Conservation (phyloP, 2,329 filamentous ascomycete genomes). For the Neodidymelliopsis sp. region DNA sequence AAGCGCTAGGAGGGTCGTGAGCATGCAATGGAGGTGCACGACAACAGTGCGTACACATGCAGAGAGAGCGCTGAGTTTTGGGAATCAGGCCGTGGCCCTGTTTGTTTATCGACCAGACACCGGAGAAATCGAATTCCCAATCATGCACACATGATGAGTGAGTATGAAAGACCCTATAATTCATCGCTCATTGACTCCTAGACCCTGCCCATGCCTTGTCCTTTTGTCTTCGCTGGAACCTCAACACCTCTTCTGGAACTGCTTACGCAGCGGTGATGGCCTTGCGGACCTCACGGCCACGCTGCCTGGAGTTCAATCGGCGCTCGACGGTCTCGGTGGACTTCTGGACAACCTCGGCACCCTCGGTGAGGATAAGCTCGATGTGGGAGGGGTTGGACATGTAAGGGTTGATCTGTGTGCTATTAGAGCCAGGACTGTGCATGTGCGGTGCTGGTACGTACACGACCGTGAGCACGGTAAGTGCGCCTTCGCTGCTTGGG, state of each 20-base stretch:
- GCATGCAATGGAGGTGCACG: constrained; percentile 19
- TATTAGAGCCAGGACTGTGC: constrained; percentile 18
- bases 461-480: constrained; percentile 99
- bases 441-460: constrained; percentile 64
- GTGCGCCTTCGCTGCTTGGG: constrained; percentile 99
- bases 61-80: constrained; percentile 24
- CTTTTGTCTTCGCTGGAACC: constrained; percentile 35
- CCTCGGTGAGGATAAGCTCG: constrained; percentile 99
- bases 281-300: constrained; percentile 71
- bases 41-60: constrained; percentile 16
- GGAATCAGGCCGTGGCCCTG: constrained; percentile 45
- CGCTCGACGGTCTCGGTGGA: constrained; percentile 71
- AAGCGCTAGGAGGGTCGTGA: constrained; percentile 16
- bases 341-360: constrained; percentile 95
- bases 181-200: constrained; percentile 52
- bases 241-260: constrained; percentile 23
- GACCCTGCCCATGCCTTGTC: constrained; percentile 47
- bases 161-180: constrained; percentile 49
- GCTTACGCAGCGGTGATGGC: constrained; percentile 66
- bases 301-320: constrained; percentile 90
- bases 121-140: constrained; percentile 48
- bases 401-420: constrained; percentile 94
- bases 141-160: constrained; percentile 47
- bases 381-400: constrained; percentile 99
- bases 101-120: constrained; percentile 50